Evolutionary conservation across 2,329 filamentous ascomycete genomes (phyloP).

Genomic region (Fusarium penzigii): DNA sequence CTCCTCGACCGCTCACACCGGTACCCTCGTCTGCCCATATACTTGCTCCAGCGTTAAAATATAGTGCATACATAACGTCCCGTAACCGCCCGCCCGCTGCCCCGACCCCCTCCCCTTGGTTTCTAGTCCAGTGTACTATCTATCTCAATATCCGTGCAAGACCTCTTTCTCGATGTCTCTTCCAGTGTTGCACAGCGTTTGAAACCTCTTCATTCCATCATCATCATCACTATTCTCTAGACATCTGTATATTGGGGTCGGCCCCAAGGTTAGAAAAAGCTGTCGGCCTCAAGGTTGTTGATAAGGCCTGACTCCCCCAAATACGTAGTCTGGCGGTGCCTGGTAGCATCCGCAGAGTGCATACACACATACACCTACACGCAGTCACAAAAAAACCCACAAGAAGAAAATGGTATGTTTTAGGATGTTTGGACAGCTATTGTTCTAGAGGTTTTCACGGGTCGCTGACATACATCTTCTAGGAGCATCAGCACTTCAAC

Average conservation of each 20-base stretch:
- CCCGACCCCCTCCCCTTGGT: conserved; percentile 37
- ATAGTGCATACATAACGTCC: conserved; percentile 50
- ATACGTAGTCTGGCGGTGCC: conserved; percentile 13
- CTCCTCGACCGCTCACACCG: conserved; percentile 25
- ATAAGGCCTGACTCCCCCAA: conserved; percentile 17
- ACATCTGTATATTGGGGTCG: conserved; percentile 41
- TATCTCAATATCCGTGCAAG: conserved; percentile 36
- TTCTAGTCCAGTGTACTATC: conserved; percentile 42
- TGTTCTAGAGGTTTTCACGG: conserved; percentile 1
- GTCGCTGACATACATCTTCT: background rate
- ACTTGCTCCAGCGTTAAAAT: conserved; percentile 16
- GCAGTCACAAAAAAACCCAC: background rate
- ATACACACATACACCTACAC: background rate
- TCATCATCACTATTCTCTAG: conserved; percentile 20
- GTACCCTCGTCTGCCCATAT: conserved; percentile 19
- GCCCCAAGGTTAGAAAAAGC: conserved; percentile 30
- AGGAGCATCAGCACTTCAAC: conserved; percentile 41
- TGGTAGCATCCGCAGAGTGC: conserved; percentile 11
- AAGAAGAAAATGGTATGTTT: conserved; percentile 37
- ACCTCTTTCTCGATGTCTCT: conserved; percentile 32
- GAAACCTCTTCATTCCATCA: conserved; percentile 14
- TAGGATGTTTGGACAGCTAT: background rate
- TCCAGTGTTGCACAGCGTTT: conserved; percentile 32
- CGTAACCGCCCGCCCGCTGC: conserved; percentile 44
- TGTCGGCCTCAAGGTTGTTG: conserved; percentile 11